Evolutionary conservation across 1,139 yeast genomes (phyloP).

Genomic region (Geotrichum siamense): DNA sequence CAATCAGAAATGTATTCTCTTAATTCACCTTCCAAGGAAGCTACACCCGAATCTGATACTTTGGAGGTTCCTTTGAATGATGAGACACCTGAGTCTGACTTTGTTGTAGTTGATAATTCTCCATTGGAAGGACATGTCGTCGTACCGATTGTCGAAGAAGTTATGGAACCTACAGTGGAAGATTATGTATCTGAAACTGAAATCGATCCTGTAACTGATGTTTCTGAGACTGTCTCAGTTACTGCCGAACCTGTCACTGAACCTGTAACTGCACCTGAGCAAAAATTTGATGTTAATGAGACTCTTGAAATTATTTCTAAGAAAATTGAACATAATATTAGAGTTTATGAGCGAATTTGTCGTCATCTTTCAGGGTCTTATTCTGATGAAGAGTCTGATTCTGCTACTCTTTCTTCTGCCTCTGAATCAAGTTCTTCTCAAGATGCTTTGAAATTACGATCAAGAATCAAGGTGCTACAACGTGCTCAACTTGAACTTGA

Average conservation of each 20-base stretch:
- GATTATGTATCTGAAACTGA: background rate
- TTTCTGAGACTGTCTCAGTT: background rate
- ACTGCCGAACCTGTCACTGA: background rate
- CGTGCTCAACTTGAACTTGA: constrained; percentile 13
- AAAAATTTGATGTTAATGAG: background rate
- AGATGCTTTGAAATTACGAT: background rate
- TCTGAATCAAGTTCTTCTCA: constrained; percentile 1
- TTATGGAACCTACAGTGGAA: background rate
- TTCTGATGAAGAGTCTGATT: constrained; percentile 4
- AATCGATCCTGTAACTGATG: constrained; percentile 3
- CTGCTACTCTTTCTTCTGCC: constrained; percentile 5
- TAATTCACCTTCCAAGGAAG: no score
- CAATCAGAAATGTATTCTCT: no score
- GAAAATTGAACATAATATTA: constrained; percentile 6
- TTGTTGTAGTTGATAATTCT: no score
- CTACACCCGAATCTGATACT: no score
- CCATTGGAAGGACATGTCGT: no score
- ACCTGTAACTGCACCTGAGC: background rate
- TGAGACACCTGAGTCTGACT: no score
- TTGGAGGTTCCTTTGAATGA: no score
- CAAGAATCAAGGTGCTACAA: constrained; percentile 12
- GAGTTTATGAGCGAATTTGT: constrained; percentile 4
- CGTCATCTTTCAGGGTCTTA: background rate
- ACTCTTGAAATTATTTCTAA: constrained; percentile 1
- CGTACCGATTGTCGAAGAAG: no score